These are phyloP conservation scores for Pyracantha coccinea DNA, from an alignment of 331 rosid genomes.

Conservation along the genomic window DNA sequence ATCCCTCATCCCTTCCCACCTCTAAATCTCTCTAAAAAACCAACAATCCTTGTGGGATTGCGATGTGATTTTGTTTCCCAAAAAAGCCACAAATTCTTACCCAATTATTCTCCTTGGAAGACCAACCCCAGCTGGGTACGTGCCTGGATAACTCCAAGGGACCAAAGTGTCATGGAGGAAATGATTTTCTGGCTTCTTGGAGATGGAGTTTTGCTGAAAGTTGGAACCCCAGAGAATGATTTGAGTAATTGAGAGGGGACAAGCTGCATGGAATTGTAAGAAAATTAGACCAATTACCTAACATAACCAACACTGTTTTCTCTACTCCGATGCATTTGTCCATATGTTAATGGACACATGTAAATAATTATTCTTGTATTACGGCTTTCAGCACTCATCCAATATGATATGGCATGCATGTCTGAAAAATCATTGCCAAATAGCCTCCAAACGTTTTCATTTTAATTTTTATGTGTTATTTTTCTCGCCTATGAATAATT, in stretches of 20 bases:
- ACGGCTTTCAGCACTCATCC: conserved; percentile 1
- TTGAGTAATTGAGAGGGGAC: background rate
- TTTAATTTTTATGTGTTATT: too few species aligned
- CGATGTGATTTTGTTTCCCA: conserved; percentile 24
- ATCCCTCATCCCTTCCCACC: background rate
- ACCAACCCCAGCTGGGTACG: background rate
- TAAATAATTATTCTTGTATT: conserved; percentile 21
- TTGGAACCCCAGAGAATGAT: conserved; percentile 14
- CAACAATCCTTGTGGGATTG: background rate
- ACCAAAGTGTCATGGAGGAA: conserved; percentile 26
- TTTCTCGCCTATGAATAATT: too few species aligned
- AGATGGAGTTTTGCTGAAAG: conserved; percentile 45
- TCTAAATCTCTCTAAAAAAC: background rate
- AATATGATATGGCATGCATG: background rate
- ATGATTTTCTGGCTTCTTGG: conserved; percentile 51
- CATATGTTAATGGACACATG: conserved; percentile 25
- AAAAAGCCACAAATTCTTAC: conserved; percentile 10
- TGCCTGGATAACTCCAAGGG: conserved; percentile 1
- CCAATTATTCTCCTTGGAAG: conserved; percentile 9
- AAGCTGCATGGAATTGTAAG: too few species aligned
- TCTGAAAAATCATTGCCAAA: background rate
- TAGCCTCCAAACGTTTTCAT: background rate
- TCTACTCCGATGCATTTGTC: conserved; percentile 27
- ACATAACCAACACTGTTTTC: too few species aligned
- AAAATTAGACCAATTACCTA: background rate